These are phyloP conservation scores for Maudiozyma pseudohumilis DNA, from an alignment of 805 yeast species.

Conservation along the genomic window DNA sequence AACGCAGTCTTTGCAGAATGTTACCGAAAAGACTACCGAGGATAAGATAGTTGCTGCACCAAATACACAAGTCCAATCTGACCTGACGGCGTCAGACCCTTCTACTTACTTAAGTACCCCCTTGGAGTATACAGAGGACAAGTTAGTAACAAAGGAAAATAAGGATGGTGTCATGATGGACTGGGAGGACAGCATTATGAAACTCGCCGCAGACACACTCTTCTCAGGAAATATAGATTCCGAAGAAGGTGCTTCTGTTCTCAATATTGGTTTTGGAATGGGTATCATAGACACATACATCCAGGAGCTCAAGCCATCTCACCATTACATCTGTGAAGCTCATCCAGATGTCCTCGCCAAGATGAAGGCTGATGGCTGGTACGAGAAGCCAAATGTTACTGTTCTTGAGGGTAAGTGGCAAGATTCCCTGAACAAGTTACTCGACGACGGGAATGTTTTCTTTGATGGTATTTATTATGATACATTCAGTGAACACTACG, in stretches of 20 bases:
- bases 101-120: slow-evolving; percentile 53
- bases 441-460: slow-evolving; percentile 50
- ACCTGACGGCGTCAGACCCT: slow-evolving; percentile 58
- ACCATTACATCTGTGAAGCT: slow-evolving; percentile 85
- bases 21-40: background rate
- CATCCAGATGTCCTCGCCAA: slow-evolving; percentile 81
- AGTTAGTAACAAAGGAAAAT: slow-evolving; percentile 61
- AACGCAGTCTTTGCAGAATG: background rate
- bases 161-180: slow-evolving; percentile 96
- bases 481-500: slow-evolving; percentile 86
- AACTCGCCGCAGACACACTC: slow-evolving; percentile 66
- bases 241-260: slow-evolving; percentile 35
- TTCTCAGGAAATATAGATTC: slow-evolving; percentile 30
- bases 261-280: slow-evolving; percentile 94
- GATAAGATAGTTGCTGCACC: background rate
- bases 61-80: slow-evolving; percentile 35
- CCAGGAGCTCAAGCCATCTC: slow-evolving; percentile 34
- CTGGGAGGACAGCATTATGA: slow-evolving; percentile 85
- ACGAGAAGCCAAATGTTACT: slow-evolving; percentile 57
- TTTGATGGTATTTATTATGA: slow-evolving; percentile 91
- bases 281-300: slow-evolving; percentile 85
- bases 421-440: slow-evolving; percentile 55
- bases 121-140: slow-evolving; percentile 54
- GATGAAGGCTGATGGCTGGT: slow-evolving; percentile 73
- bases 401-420: slow-evolving; percentile 91